Evolutionary conservation across 2,329 filamentous ascomycete species (phyloP).

Genomic region (Pyrenochaeta sp.): DNA sequence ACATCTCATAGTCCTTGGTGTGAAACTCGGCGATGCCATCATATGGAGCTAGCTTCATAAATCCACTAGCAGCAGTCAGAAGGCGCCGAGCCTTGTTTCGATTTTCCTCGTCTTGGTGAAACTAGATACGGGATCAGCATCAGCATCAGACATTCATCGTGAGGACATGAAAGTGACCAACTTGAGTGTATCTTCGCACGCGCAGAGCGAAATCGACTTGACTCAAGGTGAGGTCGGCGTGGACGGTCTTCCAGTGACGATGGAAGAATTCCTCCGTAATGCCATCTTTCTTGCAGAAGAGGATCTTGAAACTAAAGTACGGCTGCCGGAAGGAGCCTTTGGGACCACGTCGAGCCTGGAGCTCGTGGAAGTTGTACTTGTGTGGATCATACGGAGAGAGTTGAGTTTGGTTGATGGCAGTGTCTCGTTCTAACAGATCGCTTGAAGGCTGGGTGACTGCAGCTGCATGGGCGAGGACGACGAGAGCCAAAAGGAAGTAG

Average conservation of each 20-base stretch:
- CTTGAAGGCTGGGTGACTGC: not conserved
- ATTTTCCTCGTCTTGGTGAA: constrained; percentile 16
- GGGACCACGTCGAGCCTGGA: not conserved
- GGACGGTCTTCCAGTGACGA: constrained; percentile 21
- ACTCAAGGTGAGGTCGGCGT: constrained; percentile 19
- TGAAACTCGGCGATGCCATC: constrained; percentile 24
- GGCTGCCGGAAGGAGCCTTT: constrained; percentile 4
- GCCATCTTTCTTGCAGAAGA: constrained; percentile 10
- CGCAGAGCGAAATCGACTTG: constrained; percentile 3
- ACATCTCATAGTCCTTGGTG: constrained; percentile 9
- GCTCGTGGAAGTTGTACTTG: constrained; percentile 9
- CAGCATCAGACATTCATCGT: not conserved
- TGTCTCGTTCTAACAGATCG: not conserved
- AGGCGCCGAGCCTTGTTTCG: constrained; percentile 7
- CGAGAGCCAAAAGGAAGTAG: not conserved
- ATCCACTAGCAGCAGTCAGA: not conserved
- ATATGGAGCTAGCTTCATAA: constrained; percentile 11
- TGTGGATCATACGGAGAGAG: not conserved
- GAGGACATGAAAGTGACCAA: not conserved
- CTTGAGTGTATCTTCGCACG: constrained; percentile 21
- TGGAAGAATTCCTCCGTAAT: constrained; percentile 17
- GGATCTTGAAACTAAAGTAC: constrained; percentile 11
- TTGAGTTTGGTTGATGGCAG: not conserved
- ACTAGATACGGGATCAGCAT: constrained; percentile 3
- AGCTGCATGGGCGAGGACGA: not conserved